phyloP scores from a whole-genome alignment of 2,329 filamentous ascomycete genomes.

The Colletotrichum nymphaeae region DNA sequence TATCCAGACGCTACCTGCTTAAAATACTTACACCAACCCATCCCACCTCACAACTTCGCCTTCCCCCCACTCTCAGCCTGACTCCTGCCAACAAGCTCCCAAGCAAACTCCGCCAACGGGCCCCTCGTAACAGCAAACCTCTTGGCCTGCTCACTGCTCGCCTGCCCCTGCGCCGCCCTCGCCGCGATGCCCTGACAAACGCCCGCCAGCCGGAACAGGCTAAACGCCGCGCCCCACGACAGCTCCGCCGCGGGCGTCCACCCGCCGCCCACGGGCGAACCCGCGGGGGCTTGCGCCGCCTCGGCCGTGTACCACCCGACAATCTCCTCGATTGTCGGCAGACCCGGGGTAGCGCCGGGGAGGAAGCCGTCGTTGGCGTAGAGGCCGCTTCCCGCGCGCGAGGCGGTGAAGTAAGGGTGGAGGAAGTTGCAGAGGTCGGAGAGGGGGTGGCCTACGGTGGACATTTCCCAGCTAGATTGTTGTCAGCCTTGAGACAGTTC shows the following conservation, averaged over 20 bases:
- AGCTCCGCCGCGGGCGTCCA: conserved; percentile 76
- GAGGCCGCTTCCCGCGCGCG: conserved; percentile 42
- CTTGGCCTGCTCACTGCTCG: conserved; percentile 85
- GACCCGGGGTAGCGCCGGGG: conserved; percentile 72
- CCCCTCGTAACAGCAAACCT: conserved; percentile 76
- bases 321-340: conserved; percentile 59
- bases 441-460: conserved; percentile 94
- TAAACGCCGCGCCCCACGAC: conserved; percentile 71
- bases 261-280: conserved; percentile 48
- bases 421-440: conserved; percentile 87
- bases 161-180: conserved; percentile 84
- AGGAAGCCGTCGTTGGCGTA: conserved; percentile 64
- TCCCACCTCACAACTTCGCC: conserved; percentile 36
- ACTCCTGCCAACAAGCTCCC: conserved; percentile 69
- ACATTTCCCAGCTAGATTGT: conserved; percentile 88
- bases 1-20: background rate
- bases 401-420: conserved; percentile 53
- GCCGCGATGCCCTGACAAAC: conserved; percentile 92
- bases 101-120: conserved; percentile 82
- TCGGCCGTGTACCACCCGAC: conserved; percentile 55
- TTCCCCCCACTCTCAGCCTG: conserved; percentile 50
- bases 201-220: conserved; percentile 69
- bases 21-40: background rate
- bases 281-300: conserved; percentile 76
- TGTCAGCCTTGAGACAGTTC: too few relatives aligned